Base-by-base conservation (phyloP, 1,284 basidiomycete species). In the Rhodotorula mucilaginosa region DNA sequence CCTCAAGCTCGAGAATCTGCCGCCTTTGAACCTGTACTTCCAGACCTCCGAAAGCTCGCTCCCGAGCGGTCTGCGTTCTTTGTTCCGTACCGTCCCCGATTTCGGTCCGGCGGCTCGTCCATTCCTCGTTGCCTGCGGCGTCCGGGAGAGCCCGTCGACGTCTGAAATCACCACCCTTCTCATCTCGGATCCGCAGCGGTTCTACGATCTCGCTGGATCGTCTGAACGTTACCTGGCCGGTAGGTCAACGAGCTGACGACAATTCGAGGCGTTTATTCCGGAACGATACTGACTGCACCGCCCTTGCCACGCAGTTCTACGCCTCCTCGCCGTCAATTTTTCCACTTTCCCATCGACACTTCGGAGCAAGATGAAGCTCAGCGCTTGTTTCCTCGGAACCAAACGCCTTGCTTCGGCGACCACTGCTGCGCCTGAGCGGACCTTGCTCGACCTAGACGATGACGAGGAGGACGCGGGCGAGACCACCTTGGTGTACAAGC, bases 71-170 rank as follows among this genome's bases (percentile, higher is more conserved):
- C 90, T 79, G 92, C 90, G 80, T 80, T 79, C 68, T 70, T 75
- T 70, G 62, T 77, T 83, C 16, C 97, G 97, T 79, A 87, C 88
- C 18, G 96, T 94, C 77, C 87, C 98, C 61, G 90, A 97, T 81
- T 97, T 96, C 80, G 96, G 95, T 0, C 80, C 86, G 0, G 84
- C 85, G 7, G 95, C 91, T 3, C 95, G 93, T 75, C 84, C 86
- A 5, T 97, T 99, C 82, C 83, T 99, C 61, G 87, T 86, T 70
- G 88, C 90, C 16, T 93, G 92, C 77, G 96, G 96, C 29, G 92
- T 95, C 26, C 89, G 89, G 78, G 88, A 87, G 64, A 91, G 96
- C 79, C 97, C 96, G 1, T 93, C 88, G 48, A 88, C 93, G 1
- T 88, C 91, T 75, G 92, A 96, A 77, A 84, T 85, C 46, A 79